Evolutionary conservation across 345 rosid genomes (phyloP), one percentile per base, ranked within the genome.

Genomic region (Sapria himalayana): DNA sequence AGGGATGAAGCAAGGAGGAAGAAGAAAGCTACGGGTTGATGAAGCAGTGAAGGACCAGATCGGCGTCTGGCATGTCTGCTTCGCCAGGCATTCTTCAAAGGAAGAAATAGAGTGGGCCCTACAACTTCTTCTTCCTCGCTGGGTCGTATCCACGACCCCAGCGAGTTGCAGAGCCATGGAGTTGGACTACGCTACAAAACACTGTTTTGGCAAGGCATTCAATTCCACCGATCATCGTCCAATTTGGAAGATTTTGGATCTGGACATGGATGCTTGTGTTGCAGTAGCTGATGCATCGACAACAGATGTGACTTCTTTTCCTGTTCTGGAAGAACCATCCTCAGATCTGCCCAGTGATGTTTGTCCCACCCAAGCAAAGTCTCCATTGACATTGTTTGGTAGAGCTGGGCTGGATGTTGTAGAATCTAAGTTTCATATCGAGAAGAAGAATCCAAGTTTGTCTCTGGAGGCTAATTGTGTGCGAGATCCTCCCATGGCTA

Each of bases 21-120:
- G 49, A 16, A 60, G 61, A 17, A 78, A 72, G 46, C 52, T 57
- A 47, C 64, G 74, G 61, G 67, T 64, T 14, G 43, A 42, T 51
- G 86, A 78, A 64, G 86, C 84, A 17, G 66, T 65, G 12, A 77
- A 40, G 70, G 96, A 78, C 39, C 63, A 73, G 53, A 73, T 59
- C 61, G 84, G 96, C 43, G 50, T 81, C 33, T 81, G 94, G 94
- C 94, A 85, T 46, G 81, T 78, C 24, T 85, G 92, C 49, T 85
- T 77, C 56, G 77, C 96, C 1, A 81, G 71, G 56, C 94, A 81
- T 59, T 81, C 96, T 13, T 81, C 96, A 1, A 52, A 59, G 59
- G 93, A 71, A 41, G 96, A 85, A 55, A 25, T 81, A 43, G 86
- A 81, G 54, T 69, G 63, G 53, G 92, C 84, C 9, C 41, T 81